Base-by-base conservation (phyloP, 129 eudicot species). In the Cynara cardunculus region DNA sequence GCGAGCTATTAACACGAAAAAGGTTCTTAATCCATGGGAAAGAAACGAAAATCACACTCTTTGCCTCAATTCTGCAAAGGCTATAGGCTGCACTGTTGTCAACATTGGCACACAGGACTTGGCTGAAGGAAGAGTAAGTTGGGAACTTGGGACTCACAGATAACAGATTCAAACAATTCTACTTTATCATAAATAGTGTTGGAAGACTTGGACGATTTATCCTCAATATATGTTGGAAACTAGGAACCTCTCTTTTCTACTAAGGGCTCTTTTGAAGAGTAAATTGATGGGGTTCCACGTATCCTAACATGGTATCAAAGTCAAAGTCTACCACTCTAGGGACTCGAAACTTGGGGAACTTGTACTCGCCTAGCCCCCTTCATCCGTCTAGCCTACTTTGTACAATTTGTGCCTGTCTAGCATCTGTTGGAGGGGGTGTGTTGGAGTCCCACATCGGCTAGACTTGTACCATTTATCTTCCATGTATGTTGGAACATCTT, bases 61-160 rank as follows among this genome's bases (percentile, higher is more conserved):
- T 79, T 88, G 91, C 71, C 91, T 88, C 59, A 88, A 88, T 79
- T 88, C 91, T 69, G 89, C 89, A 18, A 88, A 88, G 86, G 91
- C 91, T 75, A 88, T 88, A 30, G 91, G 91, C 64, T 86, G 89
- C 80, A 88, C 91, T 11, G 91, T 88, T 0, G 91, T 88, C 49
- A 88, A 88, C 74, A 88, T 88, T 56, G 89, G 91, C 84, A 84
- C 93, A 66, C 89, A 89, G 85, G 90, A 89, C 73, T 78, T 89
- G 80, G 90, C 86, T 77, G 93, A 89, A 83, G 93, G 72, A 73
- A 86, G 90, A 71, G 93, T 89, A 87, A 86, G 90, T 83, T 74
- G 24, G 78, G 71, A 73, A 62, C 34, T 73, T 73, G 34, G 53
- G n/a, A 25, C 69, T 72, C 65, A 70, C 11, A 30, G 71, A 62